These are phyloP conservation scores for Cornus suecica DNA, from an alignment of 148 eudicot genomes.

Conservation along the genomic window DNA sequence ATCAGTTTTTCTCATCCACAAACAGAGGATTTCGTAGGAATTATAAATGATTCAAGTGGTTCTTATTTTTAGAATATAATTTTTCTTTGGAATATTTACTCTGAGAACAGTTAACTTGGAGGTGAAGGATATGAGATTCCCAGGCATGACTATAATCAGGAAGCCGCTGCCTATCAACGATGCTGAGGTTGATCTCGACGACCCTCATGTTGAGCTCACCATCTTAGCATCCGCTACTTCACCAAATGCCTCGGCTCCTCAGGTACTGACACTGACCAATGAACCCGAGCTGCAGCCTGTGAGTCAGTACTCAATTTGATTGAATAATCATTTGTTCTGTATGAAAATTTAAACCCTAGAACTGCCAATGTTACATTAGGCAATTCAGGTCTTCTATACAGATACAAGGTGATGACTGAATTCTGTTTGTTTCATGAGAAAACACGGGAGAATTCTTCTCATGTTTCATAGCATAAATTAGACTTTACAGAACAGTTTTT, in stretches of 20 bases:
- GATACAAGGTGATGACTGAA: not conserved
- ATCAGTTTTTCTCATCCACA: not conserved
- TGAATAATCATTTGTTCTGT: constrained; percentile 9
- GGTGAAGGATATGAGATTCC: constrained; percentile 39
- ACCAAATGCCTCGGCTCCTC: constrained; percentile 15
- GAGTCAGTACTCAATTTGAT: constrained; percentile 2
- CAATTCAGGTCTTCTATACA: not conserved
- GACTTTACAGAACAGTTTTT: not conserved
- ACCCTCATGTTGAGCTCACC: constrained; percentile 21
- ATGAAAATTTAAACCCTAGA: not conserved
- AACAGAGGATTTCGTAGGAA: not conserved
- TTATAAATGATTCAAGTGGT: not conserved
- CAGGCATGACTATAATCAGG: not conserved
- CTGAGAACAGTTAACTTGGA: constrained; percentile 34
- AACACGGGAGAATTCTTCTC: not conserved
- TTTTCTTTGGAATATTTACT: not conserved
- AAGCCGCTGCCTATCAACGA: constrained; percentile 13
- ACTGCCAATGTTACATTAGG: not conserved
- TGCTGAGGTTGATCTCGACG: constrained; percentile 21
- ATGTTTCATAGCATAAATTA: not conserved
- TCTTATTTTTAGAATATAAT: not conserved
- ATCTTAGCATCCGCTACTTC: constrained; percentile 21
- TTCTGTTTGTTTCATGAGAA: constrained; percentile 4
- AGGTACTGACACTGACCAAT: not conserved
- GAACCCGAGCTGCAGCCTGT: constrained; percentile 6